Percentiles rank a stretch among this genome's conserved stretches.
These are phyloP conservation scores for Tetraselmis chui DNA, from an alignment of 139 green algal genomes.

Conservation along the genomic window DNA sequence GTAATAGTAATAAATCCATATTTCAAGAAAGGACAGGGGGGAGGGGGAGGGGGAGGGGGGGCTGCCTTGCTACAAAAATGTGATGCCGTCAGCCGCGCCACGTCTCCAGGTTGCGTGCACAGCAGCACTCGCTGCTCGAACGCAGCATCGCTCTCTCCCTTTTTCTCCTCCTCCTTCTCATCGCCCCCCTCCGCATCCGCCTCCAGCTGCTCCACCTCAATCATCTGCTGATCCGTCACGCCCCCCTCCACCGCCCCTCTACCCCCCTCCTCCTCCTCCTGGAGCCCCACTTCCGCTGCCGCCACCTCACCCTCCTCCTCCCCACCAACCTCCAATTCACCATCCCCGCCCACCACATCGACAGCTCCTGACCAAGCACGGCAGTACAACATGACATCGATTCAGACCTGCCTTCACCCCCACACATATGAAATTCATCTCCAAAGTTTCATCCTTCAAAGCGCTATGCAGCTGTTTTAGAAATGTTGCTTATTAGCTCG, in stretches of 20 bases:
- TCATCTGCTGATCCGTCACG: background rate
- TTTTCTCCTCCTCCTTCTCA: background rate
- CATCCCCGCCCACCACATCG: too few species aligned
- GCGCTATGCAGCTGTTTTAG: too few species aligned
- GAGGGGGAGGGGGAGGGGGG: too few species aligned
- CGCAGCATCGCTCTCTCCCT: background rate
- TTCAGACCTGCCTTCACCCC: too few species aligned
- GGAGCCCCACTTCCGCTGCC: background rate
- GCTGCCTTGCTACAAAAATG: background rate
- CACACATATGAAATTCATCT: too few species aligned
- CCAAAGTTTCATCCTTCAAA: too few species aligned
- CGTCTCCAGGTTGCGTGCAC: background rate
- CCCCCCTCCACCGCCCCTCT: background rate
- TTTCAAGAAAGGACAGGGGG: too few species aligned
- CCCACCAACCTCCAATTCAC: too few species aligned
- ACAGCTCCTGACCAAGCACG: too few species aligned
- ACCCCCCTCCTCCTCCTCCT: background rate
- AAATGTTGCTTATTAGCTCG: too few species aligned
- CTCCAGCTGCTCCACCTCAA: background rate
- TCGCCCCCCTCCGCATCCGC: background rate
- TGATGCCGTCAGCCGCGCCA: background rate
- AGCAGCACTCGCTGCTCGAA: background rate
- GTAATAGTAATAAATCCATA: too few species aligned
- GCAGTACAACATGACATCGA: too few species aligned
- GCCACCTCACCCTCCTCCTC: background rate